Evolutionary conservation across 106 monocot genomes (phyloP), one percentile per base, ranked within the genome.

Genomic region (Hemerocallis citrina): DNA sequence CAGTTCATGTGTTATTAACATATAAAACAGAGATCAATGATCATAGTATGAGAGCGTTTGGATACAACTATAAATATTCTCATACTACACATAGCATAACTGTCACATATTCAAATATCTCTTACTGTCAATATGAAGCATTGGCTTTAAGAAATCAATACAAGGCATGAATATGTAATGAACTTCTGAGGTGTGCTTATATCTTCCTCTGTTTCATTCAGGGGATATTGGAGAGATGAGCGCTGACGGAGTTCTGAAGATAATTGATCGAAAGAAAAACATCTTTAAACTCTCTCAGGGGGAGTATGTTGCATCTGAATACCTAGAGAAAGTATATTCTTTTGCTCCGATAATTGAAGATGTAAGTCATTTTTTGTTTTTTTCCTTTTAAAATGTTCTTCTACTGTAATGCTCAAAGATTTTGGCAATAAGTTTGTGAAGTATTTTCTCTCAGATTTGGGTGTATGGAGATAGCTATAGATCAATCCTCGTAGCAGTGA

Each of bases 201-300:
- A 12, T 56, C 11, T n/a, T n/a, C n/a, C n/a, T n/a, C n/a, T n/a
- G n/a, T n/a, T 54, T 45, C 59, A 32, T 58, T 78, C 72, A 94
- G 93, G 93, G 6, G 93, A 94, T 62, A 78, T 94, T 32, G 93
- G 93, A n/a, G 93, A 94, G 75, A 80, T 89, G 77, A 69, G 59
- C 8, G 57, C 85, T 16, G 73, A 94, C 49, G 93, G 93, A 41
- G 46, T 86, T 8, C 32, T 94, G 7, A 89, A 86, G 65, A 83
- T 94, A 14, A 94, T 89, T 45, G 89, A 94, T 29, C 73, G 93
- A 63, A 94, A 81, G 82, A 89, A 89, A 65, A 94, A 94, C 59
- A 94, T 94, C 7, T 94, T 94, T 64, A 94, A 94, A 44, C 77
- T 94, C 21, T 82, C 93, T 35, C 89, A 89, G 42, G 93, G 93